phyloP scores from a whole-genome alignment of 2,329 filamentous ascomycete genomes.

The Hypoxylon sp. region DNA sequence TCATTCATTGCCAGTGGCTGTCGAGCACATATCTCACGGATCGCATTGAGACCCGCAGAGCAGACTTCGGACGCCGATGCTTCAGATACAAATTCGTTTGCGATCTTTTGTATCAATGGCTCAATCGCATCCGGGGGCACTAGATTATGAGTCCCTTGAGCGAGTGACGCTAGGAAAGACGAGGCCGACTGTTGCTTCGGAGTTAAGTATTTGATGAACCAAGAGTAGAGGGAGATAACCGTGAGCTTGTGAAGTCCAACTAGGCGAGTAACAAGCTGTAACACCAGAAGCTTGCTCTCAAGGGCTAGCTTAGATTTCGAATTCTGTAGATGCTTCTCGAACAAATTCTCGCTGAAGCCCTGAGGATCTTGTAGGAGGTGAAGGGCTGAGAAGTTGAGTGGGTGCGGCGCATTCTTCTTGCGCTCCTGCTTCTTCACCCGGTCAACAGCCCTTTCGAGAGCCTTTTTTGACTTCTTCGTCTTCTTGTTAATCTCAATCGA shows the following conservation, averaged over 20 bases:
- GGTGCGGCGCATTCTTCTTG: slow-evolving; percentile 89
- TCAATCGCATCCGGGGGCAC: slow-evolving; percentile 95
- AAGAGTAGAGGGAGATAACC: slow-evolving; percentile 92
- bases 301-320: slow-evolving; percentile 87
- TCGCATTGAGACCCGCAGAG: slow-evolving; percentile 92
- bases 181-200: slow-evolving; percentile 92
- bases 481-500: slow-evolving; percentile 96
- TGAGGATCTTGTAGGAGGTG: slow-evolving; percentile 96
- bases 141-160: slow-evolving; percentile 90
- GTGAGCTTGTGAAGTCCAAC: slow-evolving; percentile 94
- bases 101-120: slow-evolving; percentile 93
- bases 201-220: slow-evolving; percentile 93
- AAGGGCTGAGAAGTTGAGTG: slow-evolving; percentile 95
- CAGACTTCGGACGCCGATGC: slow-evolving; percentile 92
- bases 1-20: slow-evolving; percentile 98
- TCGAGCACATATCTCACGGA: slow-evolving; percentile 91
- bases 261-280: slow-evolving; percentile 91
- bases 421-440: slow-evolving; percentile 86
- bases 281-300: slow-evolving; percentile 89
- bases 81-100: slow-evolving; percentile 98
- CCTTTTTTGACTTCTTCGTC: slow-evolving; percentile 86
- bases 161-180: slow-evolving; percentile 90
- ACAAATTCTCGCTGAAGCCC: slow-evolving; percentile 90
- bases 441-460: slow-evolving; percentile 84
- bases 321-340: slow-evolving; percentile 91